Percentiles rank a stretch among this genome's conserved stretches.
These are phyloP conservation scores for Aphanoascus verrucosus DNA, from an alignment of 2,329 filamentous ascomycete species.

Conservation along the genomic window DNA sequence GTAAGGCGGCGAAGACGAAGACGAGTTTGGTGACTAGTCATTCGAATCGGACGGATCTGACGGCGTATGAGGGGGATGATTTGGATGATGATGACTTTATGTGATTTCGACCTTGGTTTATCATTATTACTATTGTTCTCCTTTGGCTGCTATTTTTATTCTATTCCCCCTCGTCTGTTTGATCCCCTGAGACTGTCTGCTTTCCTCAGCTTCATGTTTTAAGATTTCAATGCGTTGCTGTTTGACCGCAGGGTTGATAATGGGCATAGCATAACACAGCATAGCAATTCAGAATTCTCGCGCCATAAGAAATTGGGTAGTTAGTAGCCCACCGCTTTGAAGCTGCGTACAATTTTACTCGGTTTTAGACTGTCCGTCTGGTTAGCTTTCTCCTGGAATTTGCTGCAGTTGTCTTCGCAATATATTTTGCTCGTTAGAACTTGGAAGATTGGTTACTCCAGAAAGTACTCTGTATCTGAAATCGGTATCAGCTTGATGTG, in stretches of 20 bases:
- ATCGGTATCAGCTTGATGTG: no score
- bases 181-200: background rate
- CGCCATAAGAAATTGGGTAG: background rate
- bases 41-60: slow-evolving; percentile 54
- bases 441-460: no score
- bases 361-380: no score
- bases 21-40: slow-evolving; percentile 57
- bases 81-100: slow-evolving; percentile 51
- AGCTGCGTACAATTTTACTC: no score
- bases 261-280: slow-evolving; percentile 5
- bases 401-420: no score
- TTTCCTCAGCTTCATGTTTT: background rate
- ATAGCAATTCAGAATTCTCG: slow-evolving; percentile 11
- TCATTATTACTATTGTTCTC: slow-evolving; percentile 3
- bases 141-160: slow-evolving; percentile 9
- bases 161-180: background rate
- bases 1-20: slow-evolving; percentile 94
- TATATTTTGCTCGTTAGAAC: no score
- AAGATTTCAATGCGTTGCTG: background rate
- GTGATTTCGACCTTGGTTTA: slow-evolving; percentile 26
- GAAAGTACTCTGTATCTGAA: no score
- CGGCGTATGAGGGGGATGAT: slow-evolving; percentile 76
- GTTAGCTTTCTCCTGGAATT: no score
- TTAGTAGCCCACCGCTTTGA: background rate
- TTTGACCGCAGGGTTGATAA: slow-evolving; percentile 2